phyloP scores from a whole-genome alignment of 495 filamentous ascomycete genomes.

The Aspergillus cristatus region DNA sequence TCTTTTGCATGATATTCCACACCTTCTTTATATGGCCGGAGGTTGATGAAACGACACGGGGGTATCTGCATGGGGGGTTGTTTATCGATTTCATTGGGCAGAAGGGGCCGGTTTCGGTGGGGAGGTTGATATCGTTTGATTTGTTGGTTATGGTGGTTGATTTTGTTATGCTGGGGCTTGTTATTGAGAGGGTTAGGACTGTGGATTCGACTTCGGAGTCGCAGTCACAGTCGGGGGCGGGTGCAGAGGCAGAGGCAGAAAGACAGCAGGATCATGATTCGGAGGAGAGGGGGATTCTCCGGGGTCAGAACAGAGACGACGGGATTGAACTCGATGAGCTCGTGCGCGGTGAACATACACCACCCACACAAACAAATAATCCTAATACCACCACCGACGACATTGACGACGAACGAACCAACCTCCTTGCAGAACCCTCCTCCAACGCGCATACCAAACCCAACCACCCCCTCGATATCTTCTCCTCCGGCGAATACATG shows the following conservation, averaged over 20 bases:
- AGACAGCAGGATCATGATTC: constrained; percentile 61
- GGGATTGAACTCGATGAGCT: constrained; percentile 15
- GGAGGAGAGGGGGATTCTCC: constrained; percentile 68
- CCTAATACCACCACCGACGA: constrained; percentile 2
- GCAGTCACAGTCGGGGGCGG: no score
- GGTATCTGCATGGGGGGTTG: constrained; percentile 77
- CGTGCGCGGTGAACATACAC: constrained; percentile 9
- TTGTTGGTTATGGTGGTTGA: constrained; percentile 56
- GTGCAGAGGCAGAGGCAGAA: no score
- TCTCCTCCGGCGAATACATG: constrained; percentile 59
- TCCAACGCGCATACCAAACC: constrained; percentile 16
- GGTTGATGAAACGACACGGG: constrained; percentile 66
- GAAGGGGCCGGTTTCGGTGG: constrained; percentile 58
- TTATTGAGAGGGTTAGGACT: constrained; percentile 57
- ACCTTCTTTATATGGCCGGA: constrained; percentile 44
- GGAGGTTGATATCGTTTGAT: constrained; percentile 57
- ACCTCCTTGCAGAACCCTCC: constrained; percentile 34
- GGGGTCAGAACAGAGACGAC: constrained; percentile 13
- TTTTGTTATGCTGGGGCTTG: constrained; percentile 63
- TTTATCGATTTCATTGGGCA: constrained; percentile 86
- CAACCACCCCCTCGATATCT: constrained; percentile 45
- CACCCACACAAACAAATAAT: constrained; percentile 21
- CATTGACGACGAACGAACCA: constrained; percentile 26
- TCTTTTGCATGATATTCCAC: constrained; percentile 67
- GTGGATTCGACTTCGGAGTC: constrained; percentile 9